phyloP scores from a whole-genome alignment of 78 protist genomes.

The Dictyostelium firmibasis region DNA sequence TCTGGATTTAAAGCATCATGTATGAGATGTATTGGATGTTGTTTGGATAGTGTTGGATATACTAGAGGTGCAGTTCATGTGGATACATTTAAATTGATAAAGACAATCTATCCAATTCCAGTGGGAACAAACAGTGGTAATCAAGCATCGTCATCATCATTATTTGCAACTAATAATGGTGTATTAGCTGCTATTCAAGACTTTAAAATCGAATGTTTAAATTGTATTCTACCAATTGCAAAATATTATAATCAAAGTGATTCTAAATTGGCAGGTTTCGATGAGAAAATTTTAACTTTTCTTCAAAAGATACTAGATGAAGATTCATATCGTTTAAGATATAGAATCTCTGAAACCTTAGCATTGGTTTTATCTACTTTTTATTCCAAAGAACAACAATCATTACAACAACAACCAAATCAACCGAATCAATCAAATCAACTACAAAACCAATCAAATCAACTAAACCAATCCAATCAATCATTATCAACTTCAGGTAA shows the following conservation, averaged over 20 bases:
- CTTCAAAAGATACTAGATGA: neutral
- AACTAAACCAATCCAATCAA: neutral
- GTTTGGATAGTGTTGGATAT: constrained; percentile 19
- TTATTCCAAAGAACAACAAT: constrained; percentile 4
- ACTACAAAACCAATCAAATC: neutral
- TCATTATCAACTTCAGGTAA: neutral
- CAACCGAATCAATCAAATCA: neutral
- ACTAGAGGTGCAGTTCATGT: constrained; percentile 20
- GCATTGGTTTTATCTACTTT: neutral
- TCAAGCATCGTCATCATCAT: neutral
- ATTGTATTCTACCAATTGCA: constrained; percentile 8
- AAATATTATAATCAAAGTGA: constrained; percentile 47
- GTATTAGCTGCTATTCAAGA: neutral
- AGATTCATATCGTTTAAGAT: neutral
- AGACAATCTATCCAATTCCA: constrained; percentile 13
- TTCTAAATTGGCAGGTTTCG: constrained; percentile 10
- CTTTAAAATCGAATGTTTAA: constrained; percentile 40
- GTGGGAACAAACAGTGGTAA: neutral
- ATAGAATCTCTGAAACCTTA: neutral
- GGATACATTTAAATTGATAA: constrained; percentile 54
- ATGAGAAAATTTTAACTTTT: constrained; percentile 33
- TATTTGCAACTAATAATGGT: neutral
- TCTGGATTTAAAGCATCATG: neutral
- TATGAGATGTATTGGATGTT: constrained; percentile 14
- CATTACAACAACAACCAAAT: neutral